Conservation (phyloP, 768 basidiomycete species). For the Termitomyces sp. region DNA sequence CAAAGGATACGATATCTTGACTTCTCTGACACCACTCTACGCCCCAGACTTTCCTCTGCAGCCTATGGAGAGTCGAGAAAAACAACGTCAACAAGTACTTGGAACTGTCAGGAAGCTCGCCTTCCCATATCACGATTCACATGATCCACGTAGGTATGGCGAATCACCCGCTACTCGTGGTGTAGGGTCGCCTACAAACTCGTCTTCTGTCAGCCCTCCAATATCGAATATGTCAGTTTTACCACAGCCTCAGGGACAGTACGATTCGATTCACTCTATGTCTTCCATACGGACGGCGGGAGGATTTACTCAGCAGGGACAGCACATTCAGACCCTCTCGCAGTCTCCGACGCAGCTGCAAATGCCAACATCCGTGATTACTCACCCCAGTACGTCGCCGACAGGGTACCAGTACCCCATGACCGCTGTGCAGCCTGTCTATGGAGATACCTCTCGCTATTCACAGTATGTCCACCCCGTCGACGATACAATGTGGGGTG, state of each 20-base stretch:
- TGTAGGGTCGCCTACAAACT: conserved; percentile 51
- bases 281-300: conserved; percentile 12
- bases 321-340: conserved; percentile 8
- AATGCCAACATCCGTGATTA: conserved; percentile 17
- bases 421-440: conserved; percentile 24
- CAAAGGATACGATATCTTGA: conserved; percentile 67
- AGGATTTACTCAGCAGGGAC: conserved; percentile 11
- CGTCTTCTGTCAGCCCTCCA: conserved; percentile 55
- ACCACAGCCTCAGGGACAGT: conserved; percentile 27
- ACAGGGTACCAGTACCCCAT: conserved; percentile 15
- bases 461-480: conserved; percentile 44
- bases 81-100: conserved; percentile 55
- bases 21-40: conserved; percentile 70
- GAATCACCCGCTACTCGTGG: conserved; percentile 46
- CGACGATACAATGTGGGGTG: conserved; percentile 72
- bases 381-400: conserved; percentile 5
- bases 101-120: conserved; percentile 69
- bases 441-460: conserved; percentile 35
- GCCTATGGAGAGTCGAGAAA: conserved; percentile 46
- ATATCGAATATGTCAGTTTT: conserved; percentile 30
- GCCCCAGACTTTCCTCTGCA: conserved; percentile 53
- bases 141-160: conserved; percentile 42
- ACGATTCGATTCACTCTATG: conserved; percentile 24
- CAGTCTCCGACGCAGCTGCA: conserved; percentile 18
- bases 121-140: conserved; percentile 76